Evolutionary conservation across 1,139 yeast genomes (phyloP).

Genomic region (Keqinozyma sinolaborantium): DNA sequence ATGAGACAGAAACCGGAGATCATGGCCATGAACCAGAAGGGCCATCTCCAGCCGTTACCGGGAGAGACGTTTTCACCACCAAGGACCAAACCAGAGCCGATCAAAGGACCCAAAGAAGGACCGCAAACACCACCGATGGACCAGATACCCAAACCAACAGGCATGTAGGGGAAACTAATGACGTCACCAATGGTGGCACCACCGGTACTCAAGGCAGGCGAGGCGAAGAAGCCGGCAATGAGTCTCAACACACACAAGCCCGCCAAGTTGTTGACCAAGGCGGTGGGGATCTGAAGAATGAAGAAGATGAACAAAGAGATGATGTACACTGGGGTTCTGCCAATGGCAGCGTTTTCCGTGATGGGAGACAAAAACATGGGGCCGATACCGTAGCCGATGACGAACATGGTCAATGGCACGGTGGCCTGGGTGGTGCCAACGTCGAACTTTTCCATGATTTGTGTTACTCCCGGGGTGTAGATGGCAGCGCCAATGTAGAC

Average conservation of each 20-base stretch:
- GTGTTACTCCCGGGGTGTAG: slow-evolving; percentile 50
- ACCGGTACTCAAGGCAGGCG: slow-evolving; percentile 33
- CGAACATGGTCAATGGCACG: slow-evolving; percentile 33
- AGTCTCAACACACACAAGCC: slow-evolving; percentile 28
- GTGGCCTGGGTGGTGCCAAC: slow-evolving; percentile 24
- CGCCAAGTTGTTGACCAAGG: slow-evolving; percentile 25
- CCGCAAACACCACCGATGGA: slow-evolving; percentile 33
- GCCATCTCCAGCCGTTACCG: slow-evolving; percentile 30
- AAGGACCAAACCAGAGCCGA: slow-evolving; percentile 24
- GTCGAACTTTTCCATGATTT: slow-evolving; percentile 24
- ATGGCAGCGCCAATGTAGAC: slow-evolving; percentile 64
- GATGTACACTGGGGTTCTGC: slow-evolving; percentile 44
- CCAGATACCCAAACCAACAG: slow-evolving; percentile 33
- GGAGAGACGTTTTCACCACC: slow-evolving; percentile 19
- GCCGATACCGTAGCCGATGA: slow-evolving; percentile 37
- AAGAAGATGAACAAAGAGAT: slow-evolving; percentile 26
- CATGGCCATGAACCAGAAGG: slow-evolving; percentile 37
- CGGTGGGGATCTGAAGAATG: slow-evolving; percentile 33
- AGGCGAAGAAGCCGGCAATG: slow-evolving; percentile 29
- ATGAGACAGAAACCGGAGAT: slow-evolving; percentile 24
- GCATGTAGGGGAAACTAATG: slow-evolving; percentile 21
- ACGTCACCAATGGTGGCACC: slow-evolving; percentile 32
- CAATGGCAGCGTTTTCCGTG: slow-evolving; percentile 42
- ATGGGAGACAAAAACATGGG: slow-evolving; percentile 37
- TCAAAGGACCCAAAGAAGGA: slow-evolving; percentile 34